Conservation (phyloP, 345 rosid genomes). For the Eucalyptus polyanthemos region DNA sequence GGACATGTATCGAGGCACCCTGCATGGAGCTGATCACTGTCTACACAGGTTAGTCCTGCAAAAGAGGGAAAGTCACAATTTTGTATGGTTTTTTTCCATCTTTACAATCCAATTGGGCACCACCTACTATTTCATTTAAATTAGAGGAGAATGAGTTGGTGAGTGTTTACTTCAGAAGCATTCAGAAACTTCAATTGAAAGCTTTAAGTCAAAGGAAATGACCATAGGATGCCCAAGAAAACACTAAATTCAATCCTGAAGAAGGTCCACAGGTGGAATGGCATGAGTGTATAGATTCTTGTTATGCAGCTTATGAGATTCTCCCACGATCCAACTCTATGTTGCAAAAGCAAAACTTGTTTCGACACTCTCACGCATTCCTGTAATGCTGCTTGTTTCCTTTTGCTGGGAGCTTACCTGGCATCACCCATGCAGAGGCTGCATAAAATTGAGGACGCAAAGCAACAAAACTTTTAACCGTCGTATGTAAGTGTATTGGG, state of each 20-base stretch:
- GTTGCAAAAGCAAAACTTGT: conserved; percentile 83
- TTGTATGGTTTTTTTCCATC: conserved; percentile 84
- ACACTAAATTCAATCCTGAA: neutral
- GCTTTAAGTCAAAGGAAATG: neutral
- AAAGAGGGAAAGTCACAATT: conserved; percentile 62
- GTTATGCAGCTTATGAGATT: neutral
- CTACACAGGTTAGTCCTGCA: conserved; percentile 63
- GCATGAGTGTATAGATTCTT: neutral
- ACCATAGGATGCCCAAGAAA: neutral
- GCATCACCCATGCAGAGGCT: neutral
- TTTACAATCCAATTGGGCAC: conserved; percentile 57
- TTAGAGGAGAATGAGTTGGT: neutral
- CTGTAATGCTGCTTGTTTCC: conserved; percentile 92
- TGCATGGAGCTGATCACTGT: conserved; percentile 96
- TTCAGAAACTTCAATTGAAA: neutral
- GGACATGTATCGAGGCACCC: conserved; percentile 88
- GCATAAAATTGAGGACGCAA: neutral
- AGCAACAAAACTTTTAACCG: neutral
- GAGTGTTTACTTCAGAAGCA: neutral
- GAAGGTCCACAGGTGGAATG: neutral
- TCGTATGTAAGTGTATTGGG: neutral
- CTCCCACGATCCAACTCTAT: conserved; percentile 9
- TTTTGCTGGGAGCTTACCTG: conserved; percentile 85
- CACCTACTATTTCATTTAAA: conserved; percentile 35
- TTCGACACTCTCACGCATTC: conserved; percentile 89